These are phyloP conservation scores for Paecilomyces sp. DNA, from an alignment of 2,329 filamentous ascomycete species.

Conservation along the genomic window DNA sequence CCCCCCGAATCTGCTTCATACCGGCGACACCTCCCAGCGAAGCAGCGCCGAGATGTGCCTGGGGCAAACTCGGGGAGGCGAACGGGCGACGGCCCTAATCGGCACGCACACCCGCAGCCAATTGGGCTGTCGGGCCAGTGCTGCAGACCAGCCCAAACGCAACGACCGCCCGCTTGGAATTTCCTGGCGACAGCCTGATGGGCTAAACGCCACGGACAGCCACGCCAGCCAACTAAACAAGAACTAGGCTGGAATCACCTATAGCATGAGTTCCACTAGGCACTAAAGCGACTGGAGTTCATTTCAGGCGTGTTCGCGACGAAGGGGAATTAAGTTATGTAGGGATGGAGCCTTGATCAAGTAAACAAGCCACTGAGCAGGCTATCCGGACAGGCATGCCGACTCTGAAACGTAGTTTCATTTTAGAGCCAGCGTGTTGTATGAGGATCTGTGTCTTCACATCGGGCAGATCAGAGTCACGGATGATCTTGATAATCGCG, in stretches of 20 bases:
- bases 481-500: not conserved
- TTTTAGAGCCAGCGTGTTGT: not conserved
- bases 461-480: not conserved
- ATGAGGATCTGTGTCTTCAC: not conserved
- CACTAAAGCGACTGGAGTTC: not conserved
- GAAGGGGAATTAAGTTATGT: not conserved
- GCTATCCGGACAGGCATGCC: not conserved
- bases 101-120: not conserved
- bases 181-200: not conserved
- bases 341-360: not conserved
- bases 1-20: not conserved
- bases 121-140: not conserved
- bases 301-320: not conserved
- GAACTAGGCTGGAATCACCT: not conserved
- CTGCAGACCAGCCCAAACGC: not conserved
- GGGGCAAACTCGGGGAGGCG: not conserved
- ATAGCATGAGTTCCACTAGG: too few relatives aligned
- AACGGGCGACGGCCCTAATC: not conserved
- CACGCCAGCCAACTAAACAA: not conserved
- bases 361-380: not conserved
- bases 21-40: not conserved
- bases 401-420: not conserved
- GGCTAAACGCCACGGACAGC: not conserved
- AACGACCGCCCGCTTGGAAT: not conserved
- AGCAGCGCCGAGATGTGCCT: not conserved